Evolutionary conservation across 805 yeast species (phyloP), one percentile per base, ranked within the genome.

Genomic region (Lipomyces sp.): DNA sequence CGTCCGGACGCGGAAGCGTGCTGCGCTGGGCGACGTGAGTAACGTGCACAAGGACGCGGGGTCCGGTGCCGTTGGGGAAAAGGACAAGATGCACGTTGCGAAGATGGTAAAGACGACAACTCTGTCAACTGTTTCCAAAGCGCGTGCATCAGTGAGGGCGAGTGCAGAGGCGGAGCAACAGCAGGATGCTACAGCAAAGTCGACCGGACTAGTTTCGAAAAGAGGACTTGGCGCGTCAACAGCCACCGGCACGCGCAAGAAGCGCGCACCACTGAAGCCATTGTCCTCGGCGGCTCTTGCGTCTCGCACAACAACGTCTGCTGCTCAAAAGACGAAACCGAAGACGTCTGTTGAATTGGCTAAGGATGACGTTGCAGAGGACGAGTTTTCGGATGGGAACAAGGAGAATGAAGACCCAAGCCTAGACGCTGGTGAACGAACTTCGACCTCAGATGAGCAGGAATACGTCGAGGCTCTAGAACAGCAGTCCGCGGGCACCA

Each of bases 1-100:
- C 10, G 10, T 10, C 10, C 29, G 44, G 29, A 61, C 59, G 21
- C 58, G 65, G 14, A 62, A 65, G 35, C 63, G 70, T n/a, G 62
- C 66, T 13, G 70, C 70, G 5, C 54, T 67, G 29, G 68, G 68
- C 11, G 70, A 67, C 43, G 60, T 67, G 22, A 65, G 69, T 47
- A 67, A 67, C 39, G 60, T 64, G 39, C 56, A 53, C 43, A 60
- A 63, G 39, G 55, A 52, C 23, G 47, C 47, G 13, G 47, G 39
- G 14, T 6, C 32, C 34, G 39, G 40, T 18, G 49, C 8, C 21
- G 46, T 46, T n/a, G 42, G 41, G 24, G 48, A 34, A n/a, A 53
- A 52, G 44, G 53, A 28, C 2, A n/a, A n/a, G n/a, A n/a, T n/a
- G n/a, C 48, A 37, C 16, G 54, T 42, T 5, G 42, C 49, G 28